Evolutionary conservation across 2,329 filamentous ascomycete genomes (phyloP).

Genomic region (Phaeosphaeriaceae sp.): DNA sequence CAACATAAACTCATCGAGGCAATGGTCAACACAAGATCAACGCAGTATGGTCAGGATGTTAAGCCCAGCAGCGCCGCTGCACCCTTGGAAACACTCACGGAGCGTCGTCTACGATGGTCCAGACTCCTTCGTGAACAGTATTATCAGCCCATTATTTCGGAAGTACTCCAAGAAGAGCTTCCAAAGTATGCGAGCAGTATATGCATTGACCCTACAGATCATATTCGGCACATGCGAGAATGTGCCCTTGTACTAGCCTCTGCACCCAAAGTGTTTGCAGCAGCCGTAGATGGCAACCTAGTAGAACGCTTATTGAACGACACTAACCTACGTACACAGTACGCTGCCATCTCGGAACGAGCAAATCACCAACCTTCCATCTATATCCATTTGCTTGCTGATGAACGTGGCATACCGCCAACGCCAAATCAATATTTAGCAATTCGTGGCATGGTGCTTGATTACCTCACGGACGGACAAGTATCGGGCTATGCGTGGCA

Average conservation of each 20-base stretch:
- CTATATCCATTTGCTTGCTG: slow-evolving; percentile 34
- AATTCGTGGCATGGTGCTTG: slow-evolving; percentile 22
- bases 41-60: not conserved
- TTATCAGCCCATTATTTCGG: slow-evolving; percentile 29
- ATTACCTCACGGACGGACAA: slow-evolving; percentile 20
- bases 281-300: slow-evolving; percentile 35
- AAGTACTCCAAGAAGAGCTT: slow-evolving; percentile 32
- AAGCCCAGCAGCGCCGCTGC: too few relatives aligned
- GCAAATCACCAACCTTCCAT: slow-evolving; percentile 35
- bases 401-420: slow-evolving; percentile 25
- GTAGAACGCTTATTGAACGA: slow-evolving; percentile 19
- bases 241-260: slow-evolving; percentile 37
- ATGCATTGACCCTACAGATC: slow-evolving; percentile 14
- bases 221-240: slow-evolving; percentile 22
- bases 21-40: slow-evolving; percentile 12
- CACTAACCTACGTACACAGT: slow-evolving; percentile 22
- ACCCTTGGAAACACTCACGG: slow-evolving; percentile 13
- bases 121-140: slow-evolving; percentile 21
- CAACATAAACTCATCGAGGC: too few relatives aligned
- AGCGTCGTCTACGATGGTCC: slow-evolving; percentile 23
- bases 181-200: slow-evolving; percentile 29
- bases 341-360: slow-evolving; percentile 22
- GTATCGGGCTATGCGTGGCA: slow-evolving; percentile 12
- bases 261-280: slow-evolving; percentile 26
- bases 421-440: slow-evolving; percentile 31